Conservation (phyloP, 768 basidiomycete genomes). For the Lactarius quietus region DNA sequence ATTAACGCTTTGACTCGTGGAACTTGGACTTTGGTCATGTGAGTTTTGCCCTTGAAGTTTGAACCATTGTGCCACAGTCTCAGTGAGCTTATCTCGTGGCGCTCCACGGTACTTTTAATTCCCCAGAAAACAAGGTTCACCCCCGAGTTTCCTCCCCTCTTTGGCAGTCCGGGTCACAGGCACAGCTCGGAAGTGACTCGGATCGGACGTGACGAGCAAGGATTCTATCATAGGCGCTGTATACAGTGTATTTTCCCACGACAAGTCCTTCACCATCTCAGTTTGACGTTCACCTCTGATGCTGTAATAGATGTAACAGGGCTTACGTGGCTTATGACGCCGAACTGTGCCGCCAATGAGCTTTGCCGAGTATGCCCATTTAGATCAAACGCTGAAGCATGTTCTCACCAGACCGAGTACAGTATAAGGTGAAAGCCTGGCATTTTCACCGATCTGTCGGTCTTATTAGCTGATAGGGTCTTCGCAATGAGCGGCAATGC, state of each 20-base stretch:
- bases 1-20: constrained; percentile 13
- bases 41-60: neutral
- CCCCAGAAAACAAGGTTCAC: neutral
- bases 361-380: constrained; percentile 12
- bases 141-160: neutral
- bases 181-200: too few species aligned
- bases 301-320: neutral
- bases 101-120: neutral
- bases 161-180: neutral
- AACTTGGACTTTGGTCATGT: constrained; percentile 1
- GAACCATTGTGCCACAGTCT: neutral
- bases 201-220: too few species aligned
- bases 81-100: constrained; percentile 9
- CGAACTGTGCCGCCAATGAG: neutral
- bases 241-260: neutral
- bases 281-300: neutral
- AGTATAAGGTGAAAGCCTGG: constrained; percentile 15
- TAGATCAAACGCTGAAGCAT: constrained; percentile 10
- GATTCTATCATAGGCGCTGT: neutral
- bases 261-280: neutral
- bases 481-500: constrained; percentile 14
- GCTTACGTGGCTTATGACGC: neutral
- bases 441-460: constrained; percentile 23
- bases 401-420: constrained; percentile 13
- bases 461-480: constrained; percentile 2